Percentiles rank a stretch among this genome's conserved stretches.
Evolutionary conservation across 2,329 filamentous ascomycete genomes (phyloP).

Genomic region (Xylariaceae sp.): DNA sequence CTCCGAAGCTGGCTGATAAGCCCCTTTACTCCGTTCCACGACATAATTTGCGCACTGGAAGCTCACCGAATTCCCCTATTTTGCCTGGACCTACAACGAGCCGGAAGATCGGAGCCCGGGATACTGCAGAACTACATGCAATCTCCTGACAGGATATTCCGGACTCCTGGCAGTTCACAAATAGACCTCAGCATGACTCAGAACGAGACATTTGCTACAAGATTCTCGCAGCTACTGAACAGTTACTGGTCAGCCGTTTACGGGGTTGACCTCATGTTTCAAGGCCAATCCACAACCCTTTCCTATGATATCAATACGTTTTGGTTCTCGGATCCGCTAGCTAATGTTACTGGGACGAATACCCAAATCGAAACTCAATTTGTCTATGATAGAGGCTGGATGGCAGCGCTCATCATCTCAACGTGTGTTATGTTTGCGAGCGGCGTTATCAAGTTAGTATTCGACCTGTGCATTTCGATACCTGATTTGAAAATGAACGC

Average conservation of each 20-base stretch:
- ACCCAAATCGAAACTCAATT: not conserved
- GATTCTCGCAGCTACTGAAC: constrained; percentile 7
- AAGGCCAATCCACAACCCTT: not conserved
- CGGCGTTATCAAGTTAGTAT: constrained; percentile 1
- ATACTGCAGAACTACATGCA: too few relatives aligned
- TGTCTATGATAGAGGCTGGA: constrained; percentile 2
- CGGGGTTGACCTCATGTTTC: constrained; percentile 4
- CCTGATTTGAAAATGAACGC: constrained; percentile 11
- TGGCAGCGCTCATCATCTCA: constrained; percentile 1
- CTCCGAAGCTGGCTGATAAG: too few relatives aligned
- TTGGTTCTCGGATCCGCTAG: not conserved
- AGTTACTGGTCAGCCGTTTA: constrained; percentile 4
- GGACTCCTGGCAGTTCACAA: too few relatives aligned
- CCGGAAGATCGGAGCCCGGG: too few relatives aligned
- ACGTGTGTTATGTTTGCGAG: constrained; percentile 2
- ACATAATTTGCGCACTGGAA: too few relatives aligned
- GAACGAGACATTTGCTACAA: constrained; percentile 1
- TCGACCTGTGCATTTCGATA: constrained; percentile 3
- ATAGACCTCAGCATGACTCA: too few relatives aligned
- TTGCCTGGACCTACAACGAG: too few relatives aligned
- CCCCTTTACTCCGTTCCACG: too few relatives aligned
- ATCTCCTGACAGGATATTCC: too few relatives aligned
- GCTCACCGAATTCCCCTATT: too few relatives aligned
- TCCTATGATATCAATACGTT: not conserved
- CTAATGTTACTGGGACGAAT: not conserved